A percentile compares a stretch with the other conserved stretches of the same genome.
These are phyloP conservation scores for Rhipidocladum racemiflorum DNA, from an alignment of 176 grass and related monocot genomes.

Conservation along the genomic window DNA sequence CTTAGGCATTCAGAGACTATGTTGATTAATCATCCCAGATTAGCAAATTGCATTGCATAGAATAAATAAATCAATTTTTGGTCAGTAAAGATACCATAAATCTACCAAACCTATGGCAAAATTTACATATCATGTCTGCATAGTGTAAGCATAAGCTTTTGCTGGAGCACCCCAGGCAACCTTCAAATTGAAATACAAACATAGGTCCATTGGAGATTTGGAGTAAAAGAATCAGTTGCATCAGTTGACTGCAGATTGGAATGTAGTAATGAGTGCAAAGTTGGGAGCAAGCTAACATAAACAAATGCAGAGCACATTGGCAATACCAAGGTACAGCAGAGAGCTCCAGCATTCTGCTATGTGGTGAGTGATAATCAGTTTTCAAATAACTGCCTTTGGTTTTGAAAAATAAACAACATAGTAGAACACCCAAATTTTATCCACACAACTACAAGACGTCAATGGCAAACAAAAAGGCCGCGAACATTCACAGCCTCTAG, in stretches of 20 bases:
- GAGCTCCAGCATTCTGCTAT: not conserved
- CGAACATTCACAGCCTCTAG: not conserved
- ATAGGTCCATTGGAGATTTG: not conserved
- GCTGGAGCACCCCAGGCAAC: not conserved
- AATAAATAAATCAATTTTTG: slow-evolving; percentile 4
- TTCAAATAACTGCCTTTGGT: not conserved
- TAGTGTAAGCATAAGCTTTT: not conserved
- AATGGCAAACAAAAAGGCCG: not conserved
- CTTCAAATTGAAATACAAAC: not conserved
- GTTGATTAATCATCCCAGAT: not conserved
- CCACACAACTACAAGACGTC: not conserved
- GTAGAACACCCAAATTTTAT: not conserved
- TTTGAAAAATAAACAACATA: not conserved
- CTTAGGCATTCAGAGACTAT: not conserved
- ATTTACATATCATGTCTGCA: not conserved
- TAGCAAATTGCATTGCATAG: not conserved
- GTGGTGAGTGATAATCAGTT: not conserved
- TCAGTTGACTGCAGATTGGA: not conserved
- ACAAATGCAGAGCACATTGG: not conserved
- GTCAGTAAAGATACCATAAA: not conserved
- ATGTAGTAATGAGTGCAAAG: not conserved
- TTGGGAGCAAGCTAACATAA: not conserved
- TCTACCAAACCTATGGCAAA: not conserved
- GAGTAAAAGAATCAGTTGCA: not conserved
- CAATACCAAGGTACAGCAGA: not conserved